These are phyloP conservation scores for Rusavskia elegans DNA, from an alignment of 495 filamentous ascomycete genomes.

Conservation along the genomic window DNA sequence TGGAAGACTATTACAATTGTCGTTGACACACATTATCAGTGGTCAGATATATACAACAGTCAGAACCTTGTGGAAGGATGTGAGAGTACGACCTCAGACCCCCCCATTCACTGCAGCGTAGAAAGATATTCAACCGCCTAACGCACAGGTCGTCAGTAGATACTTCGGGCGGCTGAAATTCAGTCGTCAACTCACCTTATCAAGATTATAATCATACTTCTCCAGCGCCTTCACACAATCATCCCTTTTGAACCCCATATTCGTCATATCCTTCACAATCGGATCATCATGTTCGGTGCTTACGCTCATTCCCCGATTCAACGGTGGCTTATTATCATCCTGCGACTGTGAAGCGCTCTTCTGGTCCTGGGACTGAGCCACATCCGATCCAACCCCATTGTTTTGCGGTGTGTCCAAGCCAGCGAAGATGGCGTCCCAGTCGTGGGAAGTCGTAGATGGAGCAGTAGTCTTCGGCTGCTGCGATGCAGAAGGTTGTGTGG, in stretches of 20 bases:
- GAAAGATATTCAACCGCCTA: too few species aligned
- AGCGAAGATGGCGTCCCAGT: slow-evolving; percentile 94
- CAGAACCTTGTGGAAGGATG: too few species aligned
- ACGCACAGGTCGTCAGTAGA: too few species aligned
- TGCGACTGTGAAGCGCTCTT: not conserved
- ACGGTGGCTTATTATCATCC: slow-evolving; percentile 23
- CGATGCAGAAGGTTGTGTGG: slow-evolving; percentile 2
- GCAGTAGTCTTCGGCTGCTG: slow-evolving; percentile 14
- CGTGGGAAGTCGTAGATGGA: slow-evolving; percentile 32
- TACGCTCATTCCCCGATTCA: slow-evolving; percentile 53
- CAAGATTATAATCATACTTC: slow-evolving; percentile 89
- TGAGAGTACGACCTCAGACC: too few species aligned
- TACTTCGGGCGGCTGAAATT: too few species aligned
- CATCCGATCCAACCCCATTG: slow-evolving; percentile 4
- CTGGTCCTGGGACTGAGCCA: not conserved
- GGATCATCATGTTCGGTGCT: slow-evolving; percentile 77
- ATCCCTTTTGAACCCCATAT: slow-evolving; percentile 74
- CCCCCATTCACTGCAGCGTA: too few species aligned
- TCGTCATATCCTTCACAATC: slow-evolving; percentile 75
- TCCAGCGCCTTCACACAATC: slow-evolving; percentile 75
- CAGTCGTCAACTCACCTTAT: slow-evolving; percentile 49
- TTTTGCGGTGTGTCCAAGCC: slow-evolving; percentile 42
- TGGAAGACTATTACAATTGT: too few species aligned
- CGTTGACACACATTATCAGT: too few species aligned
- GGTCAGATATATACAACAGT: too few species aligned